Conservation (phyloP, 129 eudicot genomes). For the Flaveria bidentis region DNA sequence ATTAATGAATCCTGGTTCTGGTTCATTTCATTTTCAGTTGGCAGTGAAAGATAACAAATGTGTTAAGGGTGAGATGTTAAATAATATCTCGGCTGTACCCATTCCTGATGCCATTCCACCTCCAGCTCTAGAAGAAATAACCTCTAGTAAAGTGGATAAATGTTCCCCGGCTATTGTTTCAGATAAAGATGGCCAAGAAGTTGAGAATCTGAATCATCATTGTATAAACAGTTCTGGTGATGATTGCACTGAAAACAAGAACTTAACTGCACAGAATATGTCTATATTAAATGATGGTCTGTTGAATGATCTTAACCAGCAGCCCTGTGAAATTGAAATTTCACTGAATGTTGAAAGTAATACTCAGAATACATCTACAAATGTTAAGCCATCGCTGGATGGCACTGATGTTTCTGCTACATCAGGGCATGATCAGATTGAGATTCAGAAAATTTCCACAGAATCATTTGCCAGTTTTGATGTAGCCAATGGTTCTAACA, state of each 20-base stretch:
- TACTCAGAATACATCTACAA: slow-evolving; percentile 31
- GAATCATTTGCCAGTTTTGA: slow-evolving; percentile 24
- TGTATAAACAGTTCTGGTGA: slow-evolving; percentile 12
- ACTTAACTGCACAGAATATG: slow-evolving; percentile 22
- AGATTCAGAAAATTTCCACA: slow-evolving; percentile 25
- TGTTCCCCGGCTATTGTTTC: slow-evolving; percentile 24
- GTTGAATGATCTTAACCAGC: slow-evolving; percentile 30
- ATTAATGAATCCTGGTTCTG: slow-evolving; percentile 19
- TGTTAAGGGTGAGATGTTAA: slow-evolving; percentile 17
- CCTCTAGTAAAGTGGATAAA: slow-evolving; percentile 19
- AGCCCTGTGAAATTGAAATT: slow-evolving; percentile 33
- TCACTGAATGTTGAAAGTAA: slow-evolving; percentile 33
- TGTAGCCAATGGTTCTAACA: slow-evolving; percentile 26
- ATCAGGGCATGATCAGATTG: slow-evolving; percentile 31
- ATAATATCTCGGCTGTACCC: slow-evolving; percentile 18
- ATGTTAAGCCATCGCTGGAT: slow-evolving; percentile 23
- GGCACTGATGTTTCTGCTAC: slow-evolving; percentile 28
- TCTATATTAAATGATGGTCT: slow-evolving; percentile 23
- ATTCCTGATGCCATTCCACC: slow-evolving; percentile 20
- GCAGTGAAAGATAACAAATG: slow-evolving; percentile 30
- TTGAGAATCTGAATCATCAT: slow-evolving; percentile 22
- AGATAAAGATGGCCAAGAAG: slow-evolving; percentile 32
- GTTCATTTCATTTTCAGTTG: slow-evolving; percentile 29
- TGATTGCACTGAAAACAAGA: slow-evolving; percentile 25
- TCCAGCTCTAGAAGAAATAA: slow-evolving; percentile 24